Evolutionary conservation across 768 basidiomycete species (phyloP).

Genomic region (Suillus placidus): DNA sequence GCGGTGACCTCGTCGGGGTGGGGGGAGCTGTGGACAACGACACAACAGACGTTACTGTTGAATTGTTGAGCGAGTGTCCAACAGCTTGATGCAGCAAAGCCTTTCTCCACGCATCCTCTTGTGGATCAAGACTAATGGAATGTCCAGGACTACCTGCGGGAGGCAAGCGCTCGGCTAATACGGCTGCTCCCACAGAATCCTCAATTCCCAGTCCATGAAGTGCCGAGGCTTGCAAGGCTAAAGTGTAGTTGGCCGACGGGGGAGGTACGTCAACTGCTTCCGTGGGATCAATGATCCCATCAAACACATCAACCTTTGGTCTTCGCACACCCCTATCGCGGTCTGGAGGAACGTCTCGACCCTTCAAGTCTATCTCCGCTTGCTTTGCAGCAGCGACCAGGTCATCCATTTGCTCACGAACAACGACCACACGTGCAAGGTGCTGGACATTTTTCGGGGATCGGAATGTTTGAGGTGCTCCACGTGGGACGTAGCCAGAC

Average conservation of each 20-base stretch:
- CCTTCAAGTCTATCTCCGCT: slow-evolving; percentile 71
- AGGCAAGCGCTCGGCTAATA: slow-evolving; percentile 75
- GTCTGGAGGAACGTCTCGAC: slow-evolving; percentile 51
- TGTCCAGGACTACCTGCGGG: slow-evolving; percentile 64
- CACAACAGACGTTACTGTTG: slow-evolving; percentile 46
- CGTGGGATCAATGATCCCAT: slow-evolving; percentile 79
- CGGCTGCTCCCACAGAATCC: slow-evolving; percentile 74
- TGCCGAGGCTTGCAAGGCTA: slow-evolving; percentile 76
- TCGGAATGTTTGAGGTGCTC: slow-evolving; percentile 40
- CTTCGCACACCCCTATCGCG: slow-evolving; percentile 45
- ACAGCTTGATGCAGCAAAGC: slow-evolving; percentile 78
- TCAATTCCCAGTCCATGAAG: slow-evolving; percentile 71
- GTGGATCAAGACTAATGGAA: slow-evolving; percentile 50
- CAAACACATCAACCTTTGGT: slow-evolving; percentile 40
- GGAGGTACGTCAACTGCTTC: slow-evolving; percentile 81
- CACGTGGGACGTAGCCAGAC: slow-evolving; percentile 43
- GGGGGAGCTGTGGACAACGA: slow-evolving; percentile 35
- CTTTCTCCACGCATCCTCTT: slow-evolving; percentile 75
- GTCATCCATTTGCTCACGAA: slow-evolving; percentile 80
- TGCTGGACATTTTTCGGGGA: slow-evolving; percentile 38
- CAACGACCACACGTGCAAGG: slow-evolving; percentile 73
- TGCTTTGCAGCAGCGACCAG: slow-evolving; percentile 71
- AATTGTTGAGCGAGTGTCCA: slow-evolving; percentile 69
- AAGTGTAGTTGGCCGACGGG: slow-evolving; percentile 67
- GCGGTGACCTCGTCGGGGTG: slow-evolving; percentile 38